phyloP scores from a whole-genome alignment of 441 rosid species.

The Gossypium davidsonii region DNA sequence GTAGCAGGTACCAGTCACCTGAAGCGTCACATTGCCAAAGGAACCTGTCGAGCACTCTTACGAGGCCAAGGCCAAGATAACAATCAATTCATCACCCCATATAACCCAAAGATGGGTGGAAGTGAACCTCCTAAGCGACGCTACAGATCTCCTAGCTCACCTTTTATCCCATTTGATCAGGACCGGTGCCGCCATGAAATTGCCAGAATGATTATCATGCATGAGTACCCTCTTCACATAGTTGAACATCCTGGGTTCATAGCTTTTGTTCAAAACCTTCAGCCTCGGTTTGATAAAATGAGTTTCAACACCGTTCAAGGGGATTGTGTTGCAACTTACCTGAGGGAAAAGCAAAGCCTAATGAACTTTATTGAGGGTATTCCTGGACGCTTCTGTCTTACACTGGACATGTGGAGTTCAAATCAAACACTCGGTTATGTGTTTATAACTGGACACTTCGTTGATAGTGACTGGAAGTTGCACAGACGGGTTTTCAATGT shows the following conservation, averaged over 20 bases:
- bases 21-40: slow-evolving; percentile 69
- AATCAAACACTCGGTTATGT: slow-evolving; percentile 59
- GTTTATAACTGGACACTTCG: slow-evolving; percentile 68
- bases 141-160: slow-evolving; percentile 40
- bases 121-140: slow-evolving; percentile 70
- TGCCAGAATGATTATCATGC: slow-evolving; percentile 77
- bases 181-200: slow-evolving; percentile 74
- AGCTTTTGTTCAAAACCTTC: slow-evolving; percentile 66
- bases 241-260: slow-evolving; percentile 75
- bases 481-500: slow-evolving; percentile 69
- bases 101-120: slow-evolving; percentile 35
- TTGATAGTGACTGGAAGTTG: slow-evolving; percentile 76
- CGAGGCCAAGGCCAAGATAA: slow-evolving; percentile 41
- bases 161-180: slow-evolving; percentile 52
- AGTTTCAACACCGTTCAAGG: slow-evolving; percentile 79
- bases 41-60: slow-evolving; percentile 54
- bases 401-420: slow-evolving; percentile 71
- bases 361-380: slow-evolving; percentile 18
- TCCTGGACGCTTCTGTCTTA: slow-evolving; percentile 73
- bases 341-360: neutral
- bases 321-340: slow-evolving; percentile 60
- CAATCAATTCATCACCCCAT: slow-evolving; percentile 37
- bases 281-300: slow-evolving; percentile 55
- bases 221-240: slow-evolving; percentile 88
- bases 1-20: slow-evolving; percentile 77